These are phyloP conservation scores for Silene vulgaris DNA, from an alignment of 179 eudicot genomes.

Conservation along the genomic window DNA sequence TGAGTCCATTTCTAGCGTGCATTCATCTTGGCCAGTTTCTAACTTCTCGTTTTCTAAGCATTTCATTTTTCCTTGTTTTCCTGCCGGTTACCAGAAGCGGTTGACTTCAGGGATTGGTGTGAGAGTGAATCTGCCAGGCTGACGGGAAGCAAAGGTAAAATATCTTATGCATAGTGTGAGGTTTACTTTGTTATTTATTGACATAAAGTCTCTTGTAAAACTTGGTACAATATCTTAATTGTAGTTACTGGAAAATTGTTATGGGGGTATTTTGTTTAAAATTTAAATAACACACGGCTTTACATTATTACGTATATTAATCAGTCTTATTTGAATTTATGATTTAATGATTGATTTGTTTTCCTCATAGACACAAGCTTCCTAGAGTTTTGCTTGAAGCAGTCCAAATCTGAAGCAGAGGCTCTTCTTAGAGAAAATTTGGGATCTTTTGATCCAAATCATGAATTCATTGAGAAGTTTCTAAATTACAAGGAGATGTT, in stretches of 20 bases:
- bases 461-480: slow-evolving; percentile 83
- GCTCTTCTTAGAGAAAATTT: slow-evolving; percentile 71
- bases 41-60: neutral
- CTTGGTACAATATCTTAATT: neutral
- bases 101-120: slow-evolving; percentile 95
- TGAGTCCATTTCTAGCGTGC: slow-evolving; percentile 23
- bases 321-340: neutral
- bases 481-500: slow-evolving; percentile 83
- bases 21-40: neutral
- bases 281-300: neutral
- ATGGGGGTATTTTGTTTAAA: no score
- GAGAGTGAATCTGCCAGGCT: slow-evolving; percentile 88
- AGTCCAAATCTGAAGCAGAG: slow-evolving; percentile 88
- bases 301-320: neutral
- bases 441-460: slow-evolving; percentile 69
- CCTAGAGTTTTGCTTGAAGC: slow-evolving; percentile 81
- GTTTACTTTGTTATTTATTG: no score
- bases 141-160: slow-evolving; percentile 75
- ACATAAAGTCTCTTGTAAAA: neutral
- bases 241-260: neutral
- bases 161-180: neutral
- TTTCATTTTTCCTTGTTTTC: slow-evolving; percentile 8
- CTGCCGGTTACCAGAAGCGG: slow-evolving; percentile 50
- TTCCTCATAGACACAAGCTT: slow-evolving; percentile 69
- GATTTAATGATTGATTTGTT: neutral